A percentile compares a stretch with the other conserved stretches of the same genome.
These are phyloP conservation scores for Candida vartiovaarae DNA, from an alignment of 805 yeast species.

Conservation along the genomic window DNA sequence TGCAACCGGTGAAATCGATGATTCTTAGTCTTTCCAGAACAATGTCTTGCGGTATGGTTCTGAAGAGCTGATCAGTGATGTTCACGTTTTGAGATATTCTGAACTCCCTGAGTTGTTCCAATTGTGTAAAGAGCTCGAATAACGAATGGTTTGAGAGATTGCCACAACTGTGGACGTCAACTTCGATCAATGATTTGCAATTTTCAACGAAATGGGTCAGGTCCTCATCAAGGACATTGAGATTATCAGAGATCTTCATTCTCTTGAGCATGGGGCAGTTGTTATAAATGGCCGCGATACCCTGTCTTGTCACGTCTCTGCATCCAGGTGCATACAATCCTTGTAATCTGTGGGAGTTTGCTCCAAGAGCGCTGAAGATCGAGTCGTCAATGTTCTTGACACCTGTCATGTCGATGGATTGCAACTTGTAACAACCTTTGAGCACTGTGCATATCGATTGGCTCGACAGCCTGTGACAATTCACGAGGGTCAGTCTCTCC, in stretches of 20 bases:
- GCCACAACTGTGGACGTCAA: constrained; percentile 82
- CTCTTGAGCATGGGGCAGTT: constrained; percentile 74
- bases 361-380: constrained; percentile 60
- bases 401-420: constrained; percentile 84
- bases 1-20: constrained; percentile 79
- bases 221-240: constrained; percentile 55
- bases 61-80: constrained; percentile 62
- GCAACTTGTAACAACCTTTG: constrained; percentile 59
- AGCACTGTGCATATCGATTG: constrained; percentile 56
- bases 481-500: constrained; percentile 81
- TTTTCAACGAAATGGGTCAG: constrained; percentile 53
- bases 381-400: constrained; percentile 63
- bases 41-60: constrained; percentile 39
- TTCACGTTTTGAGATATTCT: constrained; percentile 68
- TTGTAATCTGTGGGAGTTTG: constrained; percentile 68
- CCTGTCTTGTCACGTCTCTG: constrained; percentile 55
- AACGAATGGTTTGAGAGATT: constrained; percentile 61
- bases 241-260: constrained; percentile 71
- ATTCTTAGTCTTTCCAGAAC: constrained; percentile 65
- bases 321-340: constrained; percentile 90
- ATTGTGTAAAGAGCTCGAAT: constrained; percentile 45
- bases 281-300: constrained; percentile 50
- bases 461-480: constrained; percentile 61
- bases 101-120: constrained; percentile 77
- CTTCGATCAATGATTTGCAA: constrained; percentile 80